These are phyloP conservation scores for Fragaria nilgerrensis DNA, from an alignment of 306 rosid species.

Conservation along the genomic window DNA sequence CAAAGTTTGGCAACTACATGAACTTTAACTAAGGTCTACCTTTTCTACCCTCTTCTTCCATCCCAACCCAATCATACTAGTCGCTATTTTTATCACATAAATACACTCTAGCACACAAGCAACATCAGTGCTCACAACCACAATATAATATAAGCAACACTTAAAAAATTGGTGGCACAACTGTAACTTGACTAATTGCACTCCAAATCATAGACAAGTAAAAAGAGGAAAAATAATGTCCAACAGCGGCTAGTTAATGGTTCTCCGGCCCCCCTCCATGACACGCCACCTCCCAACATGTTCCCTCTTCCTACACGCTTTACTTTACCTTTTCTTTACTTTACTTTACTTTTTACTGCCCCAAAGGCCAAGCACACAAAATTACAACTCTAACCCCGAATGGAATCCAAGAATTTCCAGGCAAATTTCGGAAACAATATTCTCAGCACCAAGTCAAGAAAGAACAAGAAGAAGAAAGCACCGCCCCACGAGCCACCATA, in stretches of 20 bases:
- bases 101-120: background rate
- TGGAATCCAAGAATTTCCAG: constrained; percentile 19
- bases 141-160: background rate
- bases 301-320: constrained; percentile 27
- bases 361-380: background rate
- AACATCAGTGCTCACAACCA: background rate
- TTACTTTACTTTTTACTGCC: constrained; percentile 12
- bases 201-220: background rate
- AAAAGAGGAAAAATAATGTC: constrained; percentile 14
- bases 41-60: background rate
- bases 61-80: background rate
- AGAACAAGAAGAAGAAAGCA: background rate
- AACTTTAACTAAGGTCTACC: background rate
- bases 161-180: constrained; percentile 14
- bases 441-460: background rate
- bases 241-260: constrained; percentile 14
- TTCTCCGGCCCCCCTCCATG: constrained; percentile 5
- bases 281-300: constrained; percentile 31
- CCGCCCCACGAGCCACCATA: constrained; percentile 39
- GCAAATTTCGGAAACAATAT: background rate
- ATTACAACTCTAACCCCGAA: background rate
- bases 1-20: background rate
- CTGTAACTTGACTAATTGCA: constrained; percentile 23
- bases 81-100: background rate
- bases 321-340: background rate